Evolutionary conservation across 139 green algal genomes (phyloP).

Genomic region (Tetraselmis chui): DNA sequence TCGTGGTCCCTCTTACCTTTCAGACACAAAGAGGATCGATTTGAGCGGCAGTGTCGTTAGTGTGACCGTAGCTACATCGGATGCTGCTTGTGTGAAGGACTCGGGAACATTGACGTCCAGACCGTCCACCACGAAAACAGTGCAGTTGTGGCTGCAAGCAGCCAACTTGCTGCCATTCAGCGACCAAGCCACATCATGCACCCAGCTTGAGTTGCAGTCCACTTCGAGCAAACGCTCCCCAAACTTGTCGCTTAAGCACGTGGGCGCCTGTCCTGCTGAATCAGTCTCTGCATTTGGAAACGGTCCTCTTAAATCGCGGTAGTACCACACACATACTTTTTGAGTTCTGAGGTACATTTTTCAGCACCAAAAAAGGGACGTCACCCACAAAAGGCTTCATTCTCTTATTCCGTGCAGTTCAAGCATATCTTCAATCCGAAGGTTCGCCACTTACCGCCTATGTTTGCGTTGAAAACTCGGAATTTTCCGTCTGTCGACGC

Average conservation of each 20-base stretch:
- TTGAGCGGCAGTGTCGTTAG: background rate
- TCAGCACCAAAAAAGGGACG: too few relatives aligned
- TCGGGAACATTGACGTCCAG: background rate
- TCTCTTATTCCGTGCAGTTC: background rate
- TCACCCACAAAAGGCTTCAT: background rate
- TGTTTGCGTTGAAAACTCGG: constrained; percentile 10
- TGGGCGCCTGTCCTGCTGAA: too few relatives aligned
- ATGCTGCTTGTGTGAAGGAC: background rate
- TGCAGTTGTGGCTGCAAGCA: background rate
- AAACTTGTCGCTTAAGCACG: constrained; percentile 12
- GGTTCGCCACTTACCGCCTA: background rate
- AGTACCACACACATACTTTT: too few relatives aligned
- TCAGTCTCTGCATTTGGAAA: too few relatives aligned
- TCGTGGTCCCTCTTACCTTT: too few relatives aligned
- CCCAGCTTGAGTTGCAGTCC: constrained; percentile 15
- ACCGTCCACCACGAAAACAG: background rate
- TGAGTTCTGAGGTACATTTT: too few relatives aligned
- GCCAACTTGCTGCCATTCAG: background rate
- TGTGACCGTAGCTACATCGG: background rate
- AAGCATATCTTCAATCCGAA: background rate
- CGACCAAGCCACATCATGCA: constrained; percentile 21
- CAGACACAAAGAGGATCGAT: background rate
- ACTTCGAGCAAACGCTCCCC: constrained; percentile 20
- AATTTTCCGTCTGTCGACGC: constrained; percentile 21
- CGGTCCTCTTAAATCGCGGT: too few relatives aligned